Base-by-base conservation (phyloP, 176 grass and related monocot species). In the Oryza brachyantha region DNA sequence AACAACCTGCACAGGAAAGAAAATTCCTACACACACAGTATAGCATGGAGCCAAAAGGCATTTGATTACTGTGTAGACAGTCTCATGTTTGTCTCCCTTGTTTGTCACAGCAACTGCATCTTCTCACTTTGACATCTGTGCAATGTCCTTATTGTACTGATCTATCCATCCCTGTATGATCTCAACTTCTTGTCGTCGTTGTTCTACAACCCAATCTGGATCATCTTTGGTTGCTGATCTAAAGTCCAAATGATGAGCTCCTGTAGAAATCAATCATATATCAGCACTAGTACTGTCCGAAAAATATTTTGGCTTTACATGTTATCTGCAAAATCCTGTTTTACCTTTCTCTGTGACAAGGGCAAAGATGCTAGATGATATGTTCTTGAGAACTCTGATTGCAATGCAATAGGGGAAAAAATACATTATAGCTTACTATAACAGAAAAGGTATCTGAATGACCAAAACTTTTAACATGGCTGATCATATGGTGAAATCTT, bases 181-280 rank as follows among this genome's bases (percentile, higher is more conserved):
- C 14, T 87, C 32, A 73, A 91, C 72, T 83, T 98, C 96, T 73
- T 92, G 81, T 57, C 76, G 84, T 60, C 96, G 91, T 84, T 99
- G 96, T 39, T 93, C 81, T 75, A 75, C 31, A 72, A 93, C 61
- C 96, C 92, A 94, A 48, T 89, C 75, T 40, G 96, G 96, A 68
- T 95, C 92, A 72, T 92, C 90, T 73, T 93, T 91, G 46, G 84
- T 89, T 78, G 88, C 86, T 69, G 58, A 81, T 84, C 90, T 84
- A 28, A 99, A 75, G 86, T 99, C 96, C 69, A 93, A 73, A 88
- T 85, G 84, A 91, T 99, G 96, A 60, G 96, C 92, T 57, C 92
- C 96, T 99, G 86, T 75, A 64, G 29, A 81, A 0, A 76, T 40
- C 32, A n/a, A n/a, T n/a, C n/a, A n/a, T n/a, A 69, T 39, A 68